Evolutionary conservation across 1,284 basidiomycete genomes (phyloP), one percentile per base, ranked within the genome.

Genomic region (Ustilago xerochloae): DNA sequence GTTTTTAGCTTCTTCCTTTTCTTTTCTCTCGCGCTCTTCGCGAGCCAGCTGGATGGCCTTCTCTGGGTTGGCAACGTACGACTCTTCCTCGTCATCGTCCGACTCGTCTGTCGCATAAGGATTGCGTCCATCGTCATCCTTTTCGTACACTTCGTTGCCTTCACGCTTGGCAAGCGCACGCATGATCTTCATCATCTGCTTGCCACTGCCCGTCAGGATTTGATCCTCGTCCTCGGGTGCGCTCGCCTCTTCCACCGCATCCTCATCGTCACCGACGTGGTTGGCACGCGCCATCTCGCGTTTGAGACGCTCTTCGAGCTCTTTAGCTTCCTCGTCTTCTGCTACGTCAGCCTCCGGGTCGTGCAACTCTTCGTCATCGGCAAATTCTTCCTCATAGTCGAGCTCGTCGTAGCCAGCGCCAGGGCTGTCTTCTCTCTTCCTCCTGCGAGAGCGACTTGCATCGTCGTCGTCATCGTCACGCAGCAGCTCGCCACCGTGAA

Each of bases 141-240:
- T 77, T 41, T 84, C 81, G 56, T 84, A 84, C 18, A 64, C 71
- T 38, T 83, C 81, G 36, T 79, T 77, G 38, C 82, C 82, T 22
- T 81, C 80, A 15, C 78, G 74, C 48, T 76, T 73, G 26, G 70
- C 80, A 2, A 83, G 74, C 7, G 81, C 81, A 6, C 75, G 67
- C 81, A 84, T 83, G 54, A 84, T 83, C 72, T 82, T 82, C 71
- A 81, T 81, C 81, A 84, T 81, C 65, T 84, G 81, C 45, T 74
- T 77, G 20, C 79, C 81, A n/a, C 73, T 78, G 43, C 82, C 79
- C 16, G 80, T 83, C 50, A 84, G 51, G 49, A 69, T 53, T 38
- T 81, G 77, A 48, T 81, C 75, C 38, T 76, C 60, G n/a, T 73
- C 74, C 56, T 77, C 77, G 10, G 52, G 64, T 10, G 63, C 72